Percentiles rank a stretch among this genome's conserved stretches.
Conservation (phyloP, 148 eudicot species). For the Amaranthus palmeri region DNA sequence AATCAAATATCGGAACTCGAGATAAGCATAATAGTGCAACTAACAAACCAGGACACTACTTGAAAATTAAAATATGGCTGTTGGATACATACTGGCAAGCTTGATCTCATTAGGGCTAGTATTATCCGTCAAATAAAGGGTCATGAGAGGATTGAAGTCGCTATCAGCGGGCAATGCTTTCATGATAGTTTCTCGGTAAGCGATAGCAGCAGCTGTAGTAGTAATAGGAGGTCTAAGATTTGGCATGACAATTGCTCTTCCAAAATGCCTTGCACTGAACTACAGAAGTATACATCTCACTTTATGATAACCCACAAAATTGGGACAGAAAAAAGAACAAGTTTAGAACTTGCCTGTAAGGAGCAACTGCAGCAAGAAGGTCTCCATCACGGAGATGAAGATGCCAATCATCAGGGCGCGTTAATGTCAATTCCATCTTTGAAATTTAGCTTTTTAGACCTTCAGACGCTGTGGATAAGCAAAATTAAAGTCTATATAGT, state of each 20-base stretch:
- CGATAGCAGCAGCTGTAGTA: constrained; percentile 70
- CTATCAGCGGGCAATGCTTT: constrained; percentile 56
- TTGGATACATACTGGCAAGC: constrained; percentile 69
- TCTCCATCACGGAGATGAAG: constrained; percentile 97
- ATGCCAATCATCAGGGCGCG: constrained; percentile 99
- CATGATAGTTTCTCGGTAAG: constrained; percentile 66
- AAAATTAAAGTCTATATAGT: constrained; percentile 37
- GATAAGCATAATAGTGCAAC: too few relatives aligned
- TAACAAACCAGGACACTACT: too few relatives aligned
- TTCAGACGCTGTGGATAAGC: constrained; percentile 26
- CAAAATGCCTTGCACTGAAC: constrained; percentile 66
- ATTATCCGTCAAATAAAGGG: constrained; percentile 88
- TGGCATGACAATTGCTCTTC: constrained; percentile 94
- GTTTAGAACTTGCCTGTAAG: constrained; percentile 55
- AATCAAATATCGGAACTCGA: constrained; percentile 11
- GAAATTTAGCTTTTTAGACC: constrained; percentile 26
- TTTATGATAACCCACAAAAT: constrained; percentile 8
- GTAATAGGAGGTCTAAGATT: constrained; percentile 89
- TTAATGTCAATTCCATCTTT: constrained; percentile 73
- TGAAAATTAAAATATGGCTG: too few relatives aligned
- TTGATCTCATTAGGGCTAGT: constrained; percentile 76
- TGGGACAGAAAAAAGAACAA: neutral
- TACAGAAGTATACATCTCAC: neutral
- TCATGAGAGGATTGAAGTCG: constrained; percentile 88
- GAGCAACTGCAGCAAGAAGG: constrained; percentile 74